Evolutionary conservation across 2,329 filamentous ascomycete genomes (phyloP).

Genomic region (Cladophialophora carrionii): DNA sequence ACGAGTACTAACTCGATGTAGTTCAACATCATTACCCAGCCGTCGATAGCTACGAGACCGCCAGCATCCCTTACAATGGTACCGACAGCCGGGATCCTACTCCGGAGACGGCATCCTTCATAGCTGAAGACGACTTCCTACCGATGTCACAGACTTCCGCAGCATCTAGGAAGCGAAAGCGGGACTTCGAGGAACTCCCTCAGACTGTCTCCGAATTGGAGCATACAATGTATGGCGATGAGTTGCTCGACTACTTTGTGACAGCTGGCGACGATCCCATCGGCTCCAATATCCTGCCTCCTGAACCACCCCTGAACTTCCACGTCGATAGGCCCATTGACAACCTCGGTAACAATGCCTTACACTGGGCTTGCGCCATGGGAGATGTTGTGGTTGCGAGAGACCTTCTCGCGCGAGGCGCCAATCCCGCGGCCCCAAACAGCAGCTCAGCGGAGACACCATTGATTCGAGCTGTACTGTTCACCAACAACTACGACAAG

Average conservation of each 20-base stretch:
- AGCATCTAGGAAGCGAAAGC: conserved; percentile 72
- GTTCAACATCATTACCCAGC: conserved; percentile 41
- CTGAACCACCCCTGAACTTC: conserved; percentile 81
- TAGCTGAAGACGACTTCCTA: conserved; percentile 79
- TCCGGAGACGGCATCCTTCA: conserved; percentile 79
- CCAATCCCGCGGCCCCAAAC: conserved; percentile 72
- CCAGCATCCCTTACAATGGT: conserved; percentile 66
- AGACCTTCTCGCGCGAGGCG: conserved; percentile 79
- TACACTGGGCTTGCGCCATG: conserved; percentile 98
- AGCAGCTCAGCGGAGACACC: conserved; percentile 85
- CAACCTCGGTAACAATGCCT: conserved; percentile 84
- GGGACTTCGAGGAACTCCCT: conserved; percentile 61
- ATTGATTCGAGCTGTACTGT: conserved; percentile 90
- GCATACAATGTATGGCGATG: conserved; percentile 88
- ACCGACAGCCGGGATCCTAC: conserved; percentile 82
- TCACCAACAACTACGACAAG: conserved; percentile 96
- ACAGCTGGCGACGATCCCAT: conserved; percentile 76
- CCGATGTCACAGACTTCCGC: conserved; percentile 67
- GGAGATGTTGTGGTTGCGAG: conserved; percentile 90
- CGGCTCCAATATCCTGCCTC: conserved; percentile 60
- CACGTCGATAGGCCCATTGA: conserved; percentile 92
- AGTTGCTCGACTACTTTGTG: conserved; percentile 94
- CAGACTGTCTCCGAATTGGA: conserved; percentile 66
- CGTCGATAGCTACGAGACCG: conserved; percentile 68
- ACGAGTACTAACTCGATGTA: conserved; percentile 14